Percentiles rank a stretch among this genome's conserved stretches.
Evolutionary conservation across 1,284 basidiomycete species (phyloP).

Genomic region (Veloboletus limbatus): DNA sequence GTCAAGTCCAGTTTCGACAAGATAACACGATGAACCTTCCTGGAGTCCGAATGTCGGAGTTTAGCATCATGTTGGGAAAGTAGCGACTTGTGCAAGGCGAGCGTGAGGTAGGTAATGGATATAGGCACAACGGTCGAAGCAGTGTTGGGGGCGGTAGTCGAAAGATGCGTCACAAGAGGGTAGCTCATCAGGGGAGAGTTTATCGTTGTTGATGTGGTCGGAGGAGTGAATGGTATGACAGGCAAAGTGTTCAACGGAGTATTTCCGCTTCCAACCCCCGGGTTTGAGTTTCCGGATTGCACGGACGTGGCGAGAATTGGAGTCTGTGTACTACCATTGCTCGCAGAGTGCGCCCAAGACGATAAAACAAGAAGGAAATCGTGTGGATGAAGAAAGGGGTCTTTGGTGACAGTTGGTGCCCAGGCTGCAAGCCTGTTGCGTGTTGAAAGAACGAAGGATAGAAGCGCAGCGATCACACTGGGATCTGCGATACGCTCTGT

Average conservation of each 20-base stretch:
- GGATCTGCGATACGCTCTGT: constrained; percentile 73
- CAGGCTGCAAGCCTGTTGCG: constrained; percentile 59
- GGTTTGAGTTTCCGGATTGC: constrained; percentile 16
- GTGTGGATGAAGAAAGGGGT: constrained; percentile 70
- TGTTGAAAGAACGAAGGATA: constrained; percentile 62
- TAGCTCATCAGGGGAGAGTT: constrained; percentile 11
- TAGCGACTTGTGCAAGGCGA: constrained; percentile 48
- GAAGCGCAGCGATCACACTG: constrained; percentile 59
- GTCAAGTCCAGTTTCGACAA: constrained; percentile 46
- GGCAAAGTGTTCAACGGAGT: constrained; percentile 16
- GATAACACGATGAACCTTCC: constrained; percentile 61
- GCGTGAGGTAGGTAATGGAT: constrained; percentile 40
- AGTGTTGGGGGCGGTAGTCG: background rate
- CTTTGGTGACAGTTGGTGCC: constrained; percentile 56
- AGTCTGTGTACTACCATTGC: constrained; percentile 11
- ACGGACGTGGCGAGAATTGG: background rate
- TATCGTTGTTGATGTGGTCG: constrained; percentile 2
- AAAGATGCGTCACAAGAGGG: constrained; percentile 3
- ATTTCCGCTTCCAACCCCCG: constrained; percentile 12
- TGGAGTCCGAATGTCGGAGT: constrained; percentile 49
- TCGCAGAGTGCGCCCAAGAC: constrained; percentile 26
- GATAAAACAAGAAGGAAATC: constrained; percentile 47
- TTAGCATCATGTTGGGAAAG: constrained; percentile 51
- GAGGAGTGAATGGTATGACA: constrained; percentile 6
- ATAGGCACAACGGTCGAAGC: background rate